These are phyloP conservation scores for Saccharomycopsis sp. DNA, from an alignment of 805 yeast species.

Conservation along the genomic window DNA sequence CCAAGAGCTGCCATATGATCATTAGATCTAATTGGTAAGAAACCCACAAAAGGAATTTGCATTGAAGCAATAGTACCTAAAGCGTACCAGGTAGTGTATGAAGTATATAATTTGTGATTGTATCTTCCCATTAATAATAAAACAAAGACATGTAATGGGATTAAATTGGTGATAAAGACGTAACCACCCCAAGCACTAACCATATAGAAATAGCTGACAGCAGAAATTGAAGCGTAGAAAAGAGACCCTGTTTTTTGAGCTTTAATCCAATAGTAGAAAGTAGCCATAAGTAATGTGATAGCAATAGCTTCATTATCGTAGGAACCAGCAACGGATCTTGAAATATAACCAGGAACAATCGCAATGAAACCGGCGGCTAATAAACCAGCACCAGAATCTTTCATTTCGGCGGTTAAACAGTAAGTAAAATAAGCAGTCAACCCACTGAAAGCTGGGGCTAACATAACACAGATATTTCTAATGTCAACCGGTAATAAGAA, in stretches of 20 bases:
- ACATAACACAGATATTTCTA: slow-evolving; percentile 87
- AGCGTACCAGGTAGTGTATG: slow-evolving; percentile 95
- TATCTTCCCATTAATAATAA: slow-evolving; percentile 92
- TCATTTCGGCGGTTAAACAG: slow-evolving; percentile 79
- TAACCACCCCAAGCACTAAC: slow-evolving; percentile 99
- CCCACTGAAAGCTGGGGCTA: slow-evolving; percentile 95
- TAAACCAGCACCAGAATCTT: slow-evolving; percentile 81
- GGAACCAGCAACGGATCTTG: slow-evolving; percentile 97
- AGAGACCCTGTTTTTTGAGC: slow-evolving; percentile 86
- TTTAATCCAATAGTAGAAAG: slow-evolving; percentile 94
- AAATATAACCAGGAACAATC: slow-evolving; percentile 96
- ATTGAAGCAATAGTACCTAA: slow-evolving; percentile 96
- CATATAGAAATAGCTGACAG: slow-evolving; percentile 92
- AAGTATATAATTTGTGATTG: slow-evolving; percentile 68
- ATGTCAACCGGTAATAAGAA: slow-evolving; percentile 82
- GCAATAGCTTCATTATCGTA: slow-evolving; percentile 99
- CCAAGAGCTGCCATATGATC: slow-evolving; percentile 99
- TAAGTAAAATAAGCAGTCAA: slow-evolving; percentile 87
- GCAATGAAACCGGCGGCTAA: slow-evolving; percentile 92
- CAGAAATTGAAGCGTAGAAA: slow-evolving; percentile 72
- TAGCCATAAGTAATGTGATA: slow-evolving; percentile 87
- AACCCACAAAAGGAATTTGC: slow-evolving; percentile 99
- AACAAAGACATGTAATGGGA: slow-evolving; percentile 90
- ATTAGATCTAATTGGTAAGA: slow-evolving; percentile 90
- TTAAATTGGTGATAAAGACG: slow-evolving; percentile 94